Conservation (phyloP, 1,139 yeast genomes). For the Yamadazyma membranifaciens region DNA sequence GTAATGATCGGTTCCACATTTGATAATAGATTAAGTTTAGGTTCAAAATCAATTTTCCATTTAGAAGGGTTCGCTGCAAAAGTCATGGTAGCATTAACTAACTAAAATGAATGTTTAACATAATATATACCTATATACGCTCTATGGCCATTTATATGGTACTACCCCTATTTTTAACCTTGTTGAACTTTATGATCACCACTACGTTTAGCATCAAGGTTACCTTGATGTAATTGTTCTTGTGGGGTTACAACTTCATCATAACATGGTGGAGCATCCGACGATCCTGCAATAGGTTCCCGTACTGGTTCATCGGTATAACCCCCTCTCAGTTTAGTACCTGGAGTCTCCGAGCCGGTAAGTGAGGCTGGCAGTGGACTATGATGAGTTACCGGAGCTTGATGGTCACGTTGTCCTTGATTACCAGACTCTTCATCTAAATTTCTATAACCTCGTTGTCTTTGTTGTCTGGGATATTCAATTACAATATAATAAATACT, state of each 20-base stretch:
- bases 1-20: slow-evolving; percentile 71
- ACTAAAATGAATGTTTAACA: not conserved
- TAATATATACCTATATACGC: not conserved
- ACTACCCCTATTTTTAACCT: not conserved
- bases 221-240: slow-evolving; percentile 7
- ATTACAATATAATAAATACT: slow-evolving; percentile 31
- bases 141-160: no score
- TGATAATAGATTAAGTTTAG: slow-evolving; percentile 86
- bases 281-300: slow-evolving; percentile 11
- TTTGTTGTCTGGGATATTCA: slow-evolving; percentile 17
- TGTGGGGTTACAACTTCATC: slow-evolving; percentile 13
- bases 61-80: slow-evolving; percentile 91
- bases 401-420: slow-evolving; percentile 4
- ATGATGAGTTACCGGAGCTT: slow-evolving; percentile 4
- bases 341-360: not conserved
- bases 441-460: slow-evolving; percentile 21
- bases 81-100: slow-evolving; percentile 55
- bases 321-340: slow-evolving; percentile 2
- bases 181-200: slow-evolving; percentile 36
- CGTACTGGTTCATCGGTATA: slow-evolving; percentile 5
- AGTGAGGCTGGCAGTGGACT: slow-evolving; percentile 3
- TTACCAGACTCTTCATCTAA: slow-evolving; percentile 21
- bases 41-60: slow-evolving; percentile 88
- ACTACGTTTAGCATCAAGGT: slow-evolving; percentile 19
- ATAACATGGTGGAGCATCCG: slow-evolving; percentile 16